Evolutionary conservation across 2,329 filamentous ascomycete species (phyloP), one percentile per base, ranked within the genome.

Genomic region (Teratosphaeria viscida): DNA sequence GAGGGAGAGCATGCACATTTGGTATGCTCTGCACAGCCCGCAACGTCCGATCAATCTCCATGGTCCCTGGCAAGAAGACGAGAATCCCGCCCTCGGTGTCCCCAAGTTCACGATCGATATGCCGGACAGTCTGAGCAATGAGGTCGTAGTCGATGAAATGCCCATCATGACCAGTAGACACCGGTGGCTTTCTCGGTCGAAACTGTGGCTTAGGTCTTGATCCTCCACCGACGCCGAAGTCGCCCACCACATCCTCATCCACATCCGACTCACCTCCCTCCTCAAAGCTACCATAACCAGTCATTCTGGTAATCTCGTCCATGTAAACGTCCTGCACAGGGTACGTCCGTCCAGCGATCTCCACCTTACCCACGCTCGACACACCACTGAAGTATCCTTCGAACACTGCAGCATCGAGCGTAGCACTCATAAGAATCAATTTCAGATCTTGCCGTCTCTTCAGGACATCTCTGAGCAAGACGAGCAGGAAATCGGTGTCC

Each of bases 391-490:
- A 97, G 73, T 97, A 97, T 59, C 84, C 78, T 64, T 85, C 85
- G 73, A 97, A 97, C 0, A 91, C 85, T 0, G 85, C 82, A 1
- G 92, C 91, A 73, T 99, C 92, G 2, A 97, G 83, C 0, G 92
- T 99, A 1, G 92, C 92, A 74, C 90, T 96, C 94, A 99, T 99
- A 39, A 99, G 79, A 12, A 99, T 85, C 49, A 97, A 82, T 73
- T 92, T 96, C 43, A 97, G 81, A 63, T 95, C 89, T 67, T 85
- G 86, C 55, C 89, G 82, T 65, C 81, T 79, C 60, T 81, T 82
- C 64, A 96, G 75, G 6, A 96, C 89, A 71, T 96, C 89, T 59
- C 90, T 85, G 37, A 99, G 78, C 56, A 99, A 81, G 52, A 92
- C 91, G 57, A 99, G 81, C 10, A 97, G 78, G 70, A 99, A 96